A percentile compares a stretch with the other conserved stretches of the same genome.
Evolutionary conservation across 164 flowering plant genomes (phyloP).

Genomic region (Umbilicus rupestris): DNA sequence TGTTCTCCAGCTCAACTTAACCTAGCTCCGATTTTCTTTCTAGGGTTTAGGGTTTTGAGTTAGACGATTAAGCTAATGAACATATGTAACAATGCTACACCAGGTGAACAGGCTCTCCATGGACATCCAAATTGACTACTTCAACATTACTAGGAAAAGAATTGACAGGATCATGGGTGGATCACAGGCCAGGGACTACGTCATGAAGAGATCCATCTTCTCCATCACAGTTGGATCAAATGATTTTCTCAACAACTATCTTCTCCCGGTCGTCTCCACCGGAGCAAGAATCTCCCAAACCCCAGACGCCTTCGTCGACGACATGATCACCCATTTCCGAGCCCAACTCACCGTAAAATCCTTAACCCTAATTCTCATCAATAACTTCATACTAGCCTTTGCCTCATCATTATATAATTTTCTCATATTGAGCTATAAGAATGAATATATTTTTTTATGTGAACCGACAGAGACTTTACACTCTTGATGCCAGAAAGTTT

Average conservation of each 20-base stretch:
- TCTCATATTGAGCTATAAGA: no score
- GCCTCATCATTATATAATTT: no score
- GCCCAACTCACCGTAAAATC: slow-evolving; percentile 56
- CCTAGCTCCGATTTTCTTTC: neutral
- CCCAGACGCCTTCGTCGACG: slow-evolving; percentile 61
- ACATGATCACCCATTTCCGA: slow-evolving; percentile 49
- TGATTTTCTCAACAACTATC: slow-evolving; percentile 87
- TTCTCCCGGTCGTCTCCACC: slow-evolving; percentile 68
- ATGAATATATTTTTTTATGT: no score
- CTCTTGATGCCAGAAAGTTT: slow-evolving; percentile 78
- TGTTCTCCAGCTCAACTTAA: slow-evolving; percentile 1
- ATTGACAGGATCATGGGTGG: slow-evolving; percentile 49
- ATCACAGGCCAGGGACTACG: slow-evolving; percentile 48
- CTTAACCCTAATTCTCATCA: neutral
- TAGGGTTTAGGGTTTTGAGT: neutral
- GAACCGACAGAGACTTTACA: slow-evolving; percentile 61
- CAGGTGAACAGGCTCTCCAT: slow-evolving; percentile 70
- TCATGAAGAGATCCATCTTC: slow-evolving; percentile 73
- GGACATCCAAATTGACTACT: slow-evolving; percentile 84
- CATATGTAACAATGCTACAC: no score
- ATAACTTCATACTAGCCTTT: no score
- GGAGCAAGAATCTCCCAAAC: slow-evolving; percentile 58
- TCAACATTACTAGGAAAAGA: slow-evolving; percentile 74
- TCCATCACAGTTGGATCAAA: slow-evolving; percentile 82
- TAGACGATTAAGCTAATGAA: no score